Conservation (phyloP, 2,329 filamentous ascomycete species). For the Polytolypa hystricis region DNA sequence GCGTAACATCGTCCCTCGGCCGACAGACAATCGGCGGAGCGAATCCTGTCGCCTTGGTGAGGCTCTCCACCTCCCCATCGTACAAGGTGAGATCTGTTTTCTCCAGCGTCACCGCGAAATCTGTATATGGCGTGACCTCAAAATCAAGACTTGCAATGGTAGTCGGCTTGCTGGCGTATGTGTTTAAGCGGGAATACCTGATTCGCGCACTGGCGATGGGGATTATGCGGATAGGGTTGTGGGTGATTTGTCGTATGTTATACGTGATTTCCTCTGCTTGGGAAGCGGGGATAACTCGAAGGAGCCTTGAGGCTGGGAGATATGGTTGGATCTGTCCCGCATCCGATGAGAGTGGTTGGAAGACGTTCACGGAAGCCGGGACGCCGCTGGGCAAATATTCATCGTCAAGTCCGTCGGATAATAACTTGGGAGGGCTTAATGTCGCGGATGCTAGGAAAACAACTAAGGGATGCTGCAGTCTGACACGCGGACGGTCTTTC, state of each 20-base stretch:
- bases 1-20: slow-evolving; percentile 46
- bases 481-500: slow-evolving; percentile 36
- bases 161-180: slow-evolving; percentile 32
- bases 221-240: slow-evolving; percentile 43
- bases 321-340: slow-evolving; percentile 41
- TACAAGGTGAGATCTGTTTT: slow-evolving; percentile 37
- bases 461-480: slow-evolving; percentile 45
- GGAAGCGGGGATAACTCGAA: slow-evolving; percentile 44
- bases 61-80: slow-evolving; percentile 36
- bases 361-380: slow-evolving; percentile 47
- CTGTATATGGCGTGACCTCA: slow-evolving; percentile 43
- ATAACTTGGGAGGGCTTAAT: slow-evolving; percentile 32
- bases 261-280: slow-evolving; percentile 39
- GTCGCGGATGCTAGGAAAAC: slow-evolving; percentile 42
- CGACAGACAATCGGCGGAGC: slow-evolving; percentile 32
- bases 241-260: slow-evolving; percentile 43
- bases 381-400: slow-evolving; percentile 44
- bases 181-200: slow-evolving; percentile 40
- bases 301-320: slow-evolving; percentile 47
- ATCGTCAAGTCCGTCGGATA: slow-evolving; percentile 31
- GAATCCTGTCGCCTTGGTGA: slow-evolving; percentile 27
- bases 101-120: slow-evolving; percentile 39
- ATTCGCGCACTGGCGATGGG: slow-evolving; percentile 47
- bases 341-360: slow-evolving; percentile 42
- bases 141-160: slow-evolving; percentile 45